A percentile compares a stretch with the other conserved stretches of the same genome.
phyloP scores from a whole-genome alignment of 2,329 filamentous ascomycete species.

The Arachnomyces sp. region DNA sequence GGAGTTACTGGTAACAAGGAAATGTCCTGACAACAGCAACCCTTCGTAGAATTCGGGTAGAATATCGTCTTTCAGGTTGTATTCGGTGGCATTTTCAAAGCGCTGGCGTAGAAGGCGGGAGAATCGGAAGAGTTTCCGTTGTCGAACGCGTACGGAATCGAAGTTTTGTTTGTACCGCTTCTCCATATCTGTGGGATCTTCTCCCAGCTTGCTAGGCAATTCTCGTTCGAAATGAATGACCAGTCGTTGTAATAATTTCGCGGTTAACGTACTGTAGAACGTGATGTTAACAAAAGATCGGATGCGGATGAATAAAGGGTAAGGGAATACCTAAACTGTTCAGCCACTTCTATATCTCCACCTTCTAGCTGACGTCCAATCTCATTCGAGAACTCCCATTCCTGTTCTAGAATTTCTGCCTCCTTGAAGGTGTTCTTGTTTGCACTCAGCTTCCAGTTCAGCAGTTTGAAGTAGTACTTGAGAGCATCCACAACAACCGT shows the following conservation, averaged over 20 bases:
- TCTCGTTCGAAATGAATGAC: constrained; percentile 90
- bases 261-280: constrained; percentile 64
- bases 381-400: constrained; percentile 96
- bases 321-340: constrained; percentile 68
- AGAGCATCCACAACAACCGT: constrained; percentile 83
- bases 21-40: constrained; percentile 74
- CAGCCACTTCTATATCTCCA: constrained; percentile 91
- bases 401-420: constrained; percentile 90
- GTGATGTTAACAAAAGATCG: constrained; percentile 19
- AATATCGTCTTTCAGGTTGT: constrained; percentile 67
- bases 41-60: constrained; percentile 73
- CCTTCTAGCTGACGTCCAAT: constrained; percentile 86
- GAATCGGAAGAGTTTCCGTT: constrained; percentile 94
- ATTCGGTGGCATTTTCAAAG: constrained; percentile 95
- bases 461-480: constrained; percentile 97
- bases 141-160: constrained; percentile 90
- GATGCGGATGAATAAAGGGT: not conserved
- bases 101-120: constrained; percentile 82
- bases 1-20: constrained; percentile 65
- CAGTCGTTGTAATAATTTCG: constrained; percentile 81
- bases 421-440: constrained; percentile 99
- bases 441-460: constrained; percentile 94
- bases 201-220: constrained; percentile 73
- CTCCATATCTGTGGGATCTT: constrained; percentile 81
- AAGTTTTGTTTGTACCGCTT: constrained; percentile 93